phyloP scores from a whole-genome alignment of 768 basidiomycete species.

The Strobilomyces dryophilus region DNA sequence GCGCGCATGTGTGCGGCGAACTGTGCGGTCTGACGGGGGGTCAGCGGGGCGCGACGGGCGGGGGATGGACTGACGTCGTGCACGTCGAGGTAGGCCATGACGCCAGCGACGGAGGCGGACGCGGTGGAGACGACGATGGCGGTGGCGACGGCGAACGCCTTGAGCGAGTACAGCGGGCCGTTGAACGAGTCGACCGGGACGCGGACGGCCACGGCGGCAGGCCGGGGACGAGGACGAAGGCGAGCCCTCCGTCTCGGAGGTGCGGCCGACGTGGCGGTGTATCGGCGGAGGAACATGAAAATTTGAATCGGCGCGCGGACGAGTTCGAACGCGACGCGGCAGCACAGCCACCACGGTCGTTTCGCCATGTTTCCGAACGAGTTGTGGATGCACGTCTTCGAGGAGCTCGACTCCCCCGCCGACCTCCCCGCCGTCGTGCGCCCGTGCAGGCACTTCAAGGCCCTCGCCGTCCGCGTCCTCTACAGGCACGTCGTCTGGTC shows the following conservation, averaged over 20 bases:
- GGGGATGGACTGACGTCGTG: slow-evolving; percentile 38
- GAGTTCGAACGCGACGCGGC: too few relatives aligned
- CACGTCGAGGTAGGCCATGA: slow-evolving; percentile 52
- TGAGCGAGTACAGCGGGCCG: slow-evolving; percentile 50
- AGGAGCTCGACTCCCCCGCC: slow-evolving; percentile 23
- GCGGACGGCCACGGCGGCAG: neutral
- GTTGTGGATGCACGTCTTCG: slow-evolving; percentile 38
- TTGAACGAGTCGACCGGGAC: slow-evolving; percentile 36
- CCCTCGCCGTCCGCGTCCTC: slow-evolving; percentile 27
- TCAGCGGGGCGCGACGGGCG: neutral
- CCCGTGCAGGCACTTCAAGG: slow-evolving; percentile 29
- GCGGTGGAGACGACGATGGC: slow-evolving; percentile 50
- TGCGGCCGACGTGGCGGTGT: too few relatives aligned
- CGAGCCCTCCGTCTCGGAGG: too few relatives aligned
- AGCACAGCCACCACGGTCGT: neutral
- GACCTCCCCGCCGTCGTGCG: slow-evolving; percentile 32
- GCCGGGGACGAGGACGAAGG: too few relatives aligned
- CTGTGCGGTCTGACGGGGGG: slow-evolving; percentile 43
- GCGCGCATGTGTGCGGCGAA: slow-evolving; percentile 57
- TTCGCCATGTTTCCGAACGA: slow-evolving; percentile 33
- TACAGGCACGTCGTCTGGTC: slow-evolving; percentile 35
- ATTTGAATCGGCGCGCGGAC: too few relatives aligned
- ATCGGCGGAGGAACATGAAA: too few relatives aligned
- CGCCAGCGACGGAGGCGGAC: slow-evolving; percentile 39
- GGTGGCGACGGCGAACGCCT: slow-evolving; percentile 67